phyloP scores from a whole-genome alignment of 345 rosid species.

The Salix koriyanagi region DNA sequence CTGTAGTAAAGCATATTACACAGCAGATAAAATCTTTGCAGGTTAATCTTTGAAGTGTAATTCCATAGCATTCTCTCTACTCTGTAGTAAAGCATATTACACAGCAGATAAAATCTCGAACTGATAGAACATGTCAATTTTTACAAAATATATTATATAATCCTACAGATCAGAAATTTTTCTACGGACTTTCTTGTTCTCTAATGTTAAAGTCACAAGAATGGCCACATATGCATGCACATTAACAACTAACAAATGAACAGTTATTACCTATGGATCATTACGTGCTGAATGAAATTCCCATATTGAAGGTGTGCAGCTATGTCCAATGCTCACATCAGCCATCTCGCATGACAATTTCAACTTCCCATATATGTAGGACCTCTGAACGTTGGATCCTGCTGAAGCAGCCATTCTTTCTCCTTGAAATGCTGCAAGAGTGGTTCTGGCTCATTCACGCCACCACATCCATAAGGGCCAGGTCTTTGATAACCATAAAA shows the following conservation, averaged over 20 bases:
- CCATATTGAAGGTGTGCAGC: background rate
- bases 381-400: constrained; percentile 51
- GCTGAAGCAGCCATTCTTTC: constrained; percentile 63
- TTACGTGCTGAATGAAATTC: background rate
- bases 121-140: background rate
- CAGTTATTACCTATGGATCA: background rate
- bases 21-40: background rate
- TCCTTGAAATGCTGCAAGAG: constrained; percentile 71
- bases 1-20: background rate
- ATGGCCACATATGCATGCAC: background rate
- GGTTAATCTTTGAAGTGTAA: background rate
- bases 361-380: constrained; percentile 55
- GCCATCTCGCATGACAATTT: background rate
- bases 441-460: constrained; percentile 50
- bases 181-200: background rate
- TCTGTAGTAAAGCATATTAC: background rate
- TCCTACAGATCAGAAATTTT: background rate
- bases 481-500: constrained; percentile 44
- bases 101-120: background rate
- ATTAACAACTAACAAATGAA: background rate
- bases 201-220: too few species aligned
- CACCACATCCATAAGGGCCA: constrained; percentile 42
- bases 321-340: background rate
- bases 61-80: background rate
- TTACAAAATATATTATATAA: background rate